Evolutionary conservation across 257 asterid species (phyloP).

Genomic region (Jaltomata sinuosa): DNA sequence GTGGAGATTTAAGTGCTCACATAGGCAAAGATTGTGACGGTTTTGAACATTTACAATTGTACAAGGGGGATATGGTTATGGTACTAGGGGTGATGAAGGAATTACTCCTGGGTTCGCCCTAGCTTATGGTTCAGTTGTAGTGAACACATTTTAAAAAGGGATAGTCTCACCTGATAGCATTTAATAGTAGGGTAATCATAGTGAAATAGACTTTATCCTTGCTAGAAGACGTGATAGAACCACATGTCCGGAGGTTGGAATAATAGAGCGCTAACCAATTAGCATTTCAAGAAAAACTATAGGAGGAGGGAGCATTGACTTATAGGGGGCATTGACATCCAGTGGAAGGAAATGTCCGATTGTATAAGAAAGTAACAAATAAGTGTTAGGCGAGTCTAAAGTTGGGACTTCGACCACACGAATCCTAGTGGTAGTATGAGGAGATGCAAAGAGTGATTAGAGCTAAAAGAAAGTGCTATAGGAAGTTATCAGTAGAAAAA

Average conservation of each 20-base stretch:
- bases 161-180: not conserved
- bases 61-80: not conserved
- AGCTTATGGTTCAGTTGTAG: not conserved
- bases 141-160: not conserved
- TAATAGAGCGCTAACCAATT: not conserved
- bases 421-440: not conserved
- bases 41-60: not conserved
- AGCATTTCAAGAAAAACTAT: not conserved
- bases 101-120: not conserved
- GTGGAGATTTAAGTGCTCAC: too few relatives aligned
- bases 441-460: not conserved
- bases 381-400: not conserved
- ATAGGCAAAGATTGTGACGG: not conserved
- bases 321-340: not conserved
- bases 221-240: not conserved
- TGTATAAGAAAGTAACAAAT: not conserved
- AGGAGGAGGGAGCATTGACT: not conserved
- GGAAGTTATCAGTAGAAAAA: not conserved
- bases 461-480: not conserved
- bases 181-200: not conserved
- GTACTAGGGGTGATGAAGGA: not conserved
- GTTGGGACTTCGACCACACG: not conserved
- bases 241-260: not conserved
- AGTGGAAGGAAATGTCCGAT: not conserved
- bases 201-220: not conserved